phyloP scores from a whole-genome alignment of 2,329 filamentous ascomycete genomes.

The Aspergillus fischeri region DNA sequence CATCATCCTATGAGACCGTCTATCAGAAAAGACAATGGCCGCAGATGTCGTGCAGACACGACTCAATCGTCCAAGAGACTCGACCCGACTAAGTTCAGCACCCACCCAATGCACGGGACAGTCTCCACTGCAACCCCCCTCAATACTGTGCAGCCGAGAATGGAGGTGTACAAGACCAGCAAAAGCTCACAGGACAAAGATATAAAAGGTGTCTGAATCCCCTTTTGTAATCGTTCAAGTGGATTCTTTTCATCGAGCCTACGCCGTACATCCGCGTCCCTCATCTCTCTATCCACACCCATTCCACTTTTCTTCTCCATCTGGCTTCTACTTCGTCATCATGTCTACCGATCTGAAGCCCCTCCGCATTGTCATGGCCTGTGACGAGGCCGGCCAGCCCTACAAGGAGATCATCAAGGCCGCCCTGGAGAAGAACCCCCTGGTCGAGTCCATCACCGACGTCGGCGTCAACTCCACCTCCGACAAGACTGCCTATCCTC shows the following conservation, averaged over 20 bases:
- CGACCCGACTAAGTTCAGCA: no score
- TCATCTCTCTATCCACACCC: neutral
- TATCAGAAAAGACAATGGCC: no score
- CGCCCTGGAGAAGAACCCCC: constrained; percentile 63
- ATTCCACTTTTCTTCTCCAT: neutral
- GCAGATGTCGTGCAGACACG: no score
- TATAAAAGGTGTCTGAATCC: no score
- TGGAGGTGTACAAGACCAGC: no score
- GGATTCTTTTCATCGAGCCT: neutral
- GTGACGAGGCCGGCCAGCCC: constrained; percentile 67
- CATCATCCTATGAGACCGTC: no score
- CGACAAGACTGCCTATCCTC: constrained; percentile 79
- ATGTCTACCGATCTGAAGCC: constrained; percentile 35
- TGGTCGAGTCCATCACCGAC: constrained; percentile 66
- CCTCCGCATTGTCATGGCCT: constrained; percentile 60
- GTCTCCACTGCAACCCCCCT: no score
- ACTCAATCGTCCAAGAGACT: no score
- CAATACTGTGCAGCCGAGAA: no score
- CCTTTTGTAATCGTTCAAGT: neutral
- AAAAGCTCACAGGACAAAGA: no score
- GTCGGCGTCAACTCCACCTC: constrained; percentile 63
- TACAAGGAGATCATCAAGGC: constrained; percentile 77
- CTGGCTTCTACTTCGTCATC: neutral
- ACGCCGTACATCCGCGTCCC: neutral
- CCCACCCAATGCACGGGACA: no score